Percentiles rank a stretch among this genome's conserved stretches.
Evolutionary conservation across 75 land plant genomes (phyloP).

Genomic region (Sequoiadendron giganteum): DNA sequence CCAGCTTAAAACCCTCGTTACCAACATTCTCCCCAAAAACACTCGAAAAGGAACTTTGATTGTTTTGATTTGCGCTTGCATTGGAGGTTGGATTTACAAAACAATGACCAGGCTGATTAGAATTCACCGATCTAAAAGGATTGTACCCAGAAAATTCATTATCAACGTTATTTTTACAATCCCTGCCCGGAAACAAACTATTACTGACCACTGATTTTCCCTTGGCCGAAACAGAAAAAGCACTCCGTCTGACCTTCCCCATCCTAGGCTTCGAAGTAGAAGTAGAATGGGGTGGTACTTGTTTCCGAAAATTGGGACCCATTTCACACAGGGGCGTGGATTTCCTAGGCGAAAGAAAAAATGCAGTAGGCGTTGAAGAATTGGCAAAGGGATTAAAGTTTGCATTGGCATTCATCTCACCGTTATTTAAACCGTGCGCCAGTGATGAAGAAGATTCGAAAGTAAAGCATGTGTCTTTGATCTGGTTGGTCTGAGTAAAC

Average conservation of each 20-base stretch:
- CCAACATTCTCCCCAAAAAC: not conserved
- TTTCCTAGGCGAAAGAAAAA: not conserved
- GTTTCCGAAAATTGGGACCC: not conserved
- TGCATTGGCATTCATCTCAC: not conserved
- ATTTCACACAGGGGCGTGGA: not conserved
- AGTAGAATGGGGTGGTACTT: not conserved
- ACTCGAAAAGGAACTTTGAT: not conserved
- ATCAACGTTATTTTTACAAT: not conserved
- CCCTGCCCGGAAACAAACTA: not conserved
- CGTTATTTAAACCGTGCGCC: not conserved
- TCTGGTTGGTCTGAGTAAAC: not conserved
- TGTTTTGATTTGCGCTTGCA: not conserved
- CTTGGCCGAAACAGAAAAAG: not conserved
- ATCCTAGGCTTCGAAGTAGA: not conserved
- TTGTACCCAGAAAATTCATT: not conserved
- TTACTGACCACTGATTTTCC: not conserved
- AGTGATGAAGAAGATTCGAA: not conserved
- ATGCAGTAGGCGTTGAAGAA: not conserved
- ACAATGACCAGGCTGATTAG: not conserved
- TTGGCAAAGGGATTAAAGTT: not conserved
- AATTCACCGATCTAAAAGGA: not conserved
- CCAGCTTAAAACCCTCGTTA: not conserved
- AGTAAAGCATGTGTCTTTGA: not conserved
- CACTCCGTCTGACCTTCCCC: not conserved
- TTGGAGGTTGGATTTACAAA: not conserved